Percentiles rank a stretch among this genome's conserved stretches.
phyloP scores from a whole-genome alignment of 1,284 basidiomycete genomes.

The Ceratobasidium sp. region DNA sequence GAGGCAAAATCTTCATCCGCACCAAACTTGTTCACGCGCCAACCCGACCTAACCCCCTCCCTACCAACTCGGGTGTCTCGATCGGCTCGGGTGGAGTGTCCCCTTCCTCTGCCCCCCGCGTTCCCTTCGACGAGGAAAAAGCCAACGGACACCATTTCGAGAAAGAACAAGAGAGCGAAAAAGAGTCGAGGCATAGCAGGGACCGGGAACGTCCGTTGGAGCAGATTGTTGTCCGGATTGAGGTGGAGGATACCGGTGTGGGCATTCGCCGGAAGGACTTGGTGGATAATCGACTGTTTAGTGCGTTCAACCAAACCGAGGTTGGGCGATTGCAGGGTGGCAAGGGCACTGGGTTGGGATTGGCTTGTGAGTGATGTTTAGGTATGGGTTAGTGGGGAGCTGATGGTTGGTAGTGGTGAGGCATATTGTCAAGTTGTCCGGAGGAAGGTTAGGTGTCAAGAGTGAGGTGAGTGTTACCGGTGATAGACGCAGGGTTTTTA shows the following conservation, averaged over 20 bases:
- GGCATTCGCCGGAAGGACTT: conserved; percentile 78
- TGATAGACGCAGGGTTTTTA: conserved; percentile 50
- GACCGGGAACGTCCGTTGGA: conserved; percentile 51
- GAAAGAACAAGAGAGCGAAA: background rate
- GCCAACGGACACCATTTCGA: background rate
- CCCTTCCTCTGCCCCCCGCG: background rate
- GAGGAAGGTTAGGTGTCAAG: conserved; percentile 73
- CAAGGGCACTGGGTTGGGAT: conserved; percentile 86
- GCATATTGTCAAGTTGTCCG: conserved; percentile 84
- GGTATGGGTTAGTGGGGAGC: background rate
- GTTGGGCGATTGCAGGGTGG: conserved; percentile 74
- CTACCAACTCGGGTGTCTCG: conserved; percentile 6
- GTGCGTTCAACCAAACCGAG: conserved; percentile 62
- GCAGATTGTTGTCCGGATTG: conserved; percentile 76
- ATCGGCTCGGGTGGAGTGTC: conserved; percentile 5
- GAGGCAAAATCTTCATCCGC: conserved; percentile 67
- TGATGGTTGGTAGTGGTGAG: conserved; percentile 61
- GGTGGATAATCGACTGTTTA: conserved; percentile 74
- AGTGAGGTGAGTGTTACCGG: conserved; percentile 46
- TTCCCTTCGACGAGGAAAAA: conserved; percentile 4
- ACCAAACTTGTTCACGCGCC: conserved; percentile 63
- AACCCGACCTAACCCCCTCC: conserved; percentile 50
- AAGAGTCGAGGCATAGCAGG: background rate
- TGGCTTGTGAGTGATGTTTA: conserved; percentile 56
- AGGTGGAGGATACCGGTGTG: conserved; percentile 80